Conservation (phyloP, 2,329 filamentous ascomycete genomes). For the Stemphylium vesicarium region DNA sequence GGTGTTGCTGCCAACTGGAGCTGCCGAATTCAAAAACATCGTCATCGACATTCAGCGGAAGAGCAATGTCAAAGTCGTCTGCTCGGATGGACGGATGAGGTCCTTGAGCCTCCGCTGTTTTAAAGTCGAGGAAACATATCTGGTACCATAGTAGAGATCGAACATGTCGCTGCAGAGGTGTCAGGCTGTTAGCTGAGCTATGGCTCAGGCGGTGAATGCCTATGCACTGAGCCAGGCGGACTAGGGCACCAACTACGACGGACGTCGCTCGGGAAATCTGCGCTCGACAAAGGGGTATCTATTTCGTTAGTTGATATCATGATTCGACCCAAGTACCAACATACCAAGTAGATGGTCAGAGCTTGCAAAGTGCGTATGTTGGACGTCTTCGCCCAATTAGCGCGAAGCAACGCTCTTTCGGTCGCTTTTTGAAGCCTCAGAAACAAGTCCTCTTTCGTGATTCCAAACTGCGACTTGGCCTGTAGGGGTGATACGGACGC, state of each 20-base stretch:
- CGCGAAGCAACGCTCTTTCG: conserved; percentile 43
- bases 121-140: conserved; percentile 49
- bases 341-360: conserved; percentile 47
- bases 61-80: conserved; percentile 47
- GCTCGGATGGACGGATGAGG: conserved; percentile 47
- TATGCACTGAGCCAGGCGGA: conserved; percentile 48
- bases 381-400: conserved; percentile 49
- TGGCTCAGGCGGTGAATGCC: conserved; percentile 47
- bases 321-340: neutral
- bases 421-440: conserved; percentile 46
- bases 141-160: conserved; percentile 49
- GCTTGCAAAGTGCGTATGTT: conserved; percentile 48
- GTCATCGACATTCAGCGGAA: conserved; percentile 47
- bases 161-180: conserved; percentile 45
- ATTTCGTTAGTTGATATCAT: conserved; percentile 7
- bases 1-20: conserved; percentile 44
- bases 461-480: conserved; percentile 49
- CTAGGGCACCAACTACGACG: conserved; percentile 47
- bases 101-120: conserved; percentile 48
- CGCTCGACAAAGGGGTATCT: conserved; percentile 48
- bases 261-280: conserved; percentile 49
- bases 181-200: conserved; percentile 43
- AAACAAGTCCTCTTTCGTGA: conserved; percentile 47
- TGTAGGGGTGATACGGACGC: conserved; percentile 47
- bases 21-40: conserved; percentile 48